A percentile compares a stretch with the other conserved stretches of the same genome.
Evolutionary conservation across 768 basidiomycete genomes (phyloP).

Genomic region (Lyophyllum shimeji): DNA sequence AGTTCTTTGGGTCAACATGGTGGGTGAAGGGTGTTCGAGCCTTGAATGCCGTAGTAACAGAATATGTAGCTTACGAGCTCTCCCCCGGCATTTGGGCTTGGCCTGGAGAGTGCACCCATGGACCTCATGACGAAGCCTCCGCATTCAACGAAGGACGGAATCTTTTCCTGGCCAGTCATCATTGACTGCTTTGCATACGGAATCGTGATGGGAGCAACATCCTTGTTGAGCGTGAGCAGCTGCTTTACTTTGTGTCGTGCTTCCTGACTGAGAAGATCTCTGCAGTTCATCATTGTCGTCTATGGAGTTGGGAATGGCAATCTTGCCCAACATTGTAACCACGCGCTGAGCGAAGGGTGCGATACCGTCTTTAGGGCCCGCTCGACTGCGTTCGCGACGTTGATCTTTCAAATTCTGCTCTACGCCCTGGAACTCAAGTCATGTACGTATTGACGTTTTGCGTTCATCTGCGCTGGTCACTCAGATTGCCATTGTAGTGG

Average conservation of each 20-base stretch:
- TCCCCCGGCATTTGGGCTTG: conserved; percentile 38
- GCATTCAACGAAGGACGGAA: conserved; percentile 32
- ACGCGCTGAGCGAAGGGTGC: conserved; percentile 23
- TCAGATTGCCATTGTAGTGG: conserved; percentile 23
- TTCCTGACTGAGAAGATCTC: neutral
- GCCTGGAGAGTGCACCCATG: conserved; percentile 45
- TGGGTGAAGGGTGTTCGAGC: conserved; percentile 17
- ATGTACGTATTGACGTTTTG: conserved; percentile 22
- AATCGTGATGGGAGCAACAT: too few relatives aligned
- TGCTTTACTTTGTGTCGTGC: neutral
- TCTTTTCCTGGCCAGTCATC: conserved; percentile 38
- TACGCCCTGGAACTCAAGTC: conserved; percentile 38
- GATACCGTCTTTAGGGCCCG: conserved; percentile 33
- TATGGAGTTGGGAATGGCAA: conserved; percentile 24
- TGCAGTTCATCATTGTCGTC: conserved; percentile 36
- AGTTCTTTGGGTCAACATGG: conserved; percentile 54
- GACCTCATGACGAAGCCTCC: conserved; percentile 53
- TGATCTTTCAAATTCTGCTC: conserved; percentile 36
- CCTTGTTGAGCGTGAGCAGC: conserved; percentile 31
- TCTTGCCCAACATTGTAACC: conserved; percentile 32
- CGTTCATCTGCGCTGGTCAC: neutral
- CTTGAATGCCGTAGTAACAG: neutral
- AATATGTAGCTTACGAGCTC: conserved; percentile 36
- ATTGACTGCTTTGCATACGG: conserved; percentile 35
- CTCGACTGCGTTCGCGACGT: conserved; percentile 36